Percentiles rank a stretch among this genome's conserved stretches.
phyloP scores from a whole-genome alignment of 1,284 basidiomycete species.

The Thelephora terrestris region DNA sequence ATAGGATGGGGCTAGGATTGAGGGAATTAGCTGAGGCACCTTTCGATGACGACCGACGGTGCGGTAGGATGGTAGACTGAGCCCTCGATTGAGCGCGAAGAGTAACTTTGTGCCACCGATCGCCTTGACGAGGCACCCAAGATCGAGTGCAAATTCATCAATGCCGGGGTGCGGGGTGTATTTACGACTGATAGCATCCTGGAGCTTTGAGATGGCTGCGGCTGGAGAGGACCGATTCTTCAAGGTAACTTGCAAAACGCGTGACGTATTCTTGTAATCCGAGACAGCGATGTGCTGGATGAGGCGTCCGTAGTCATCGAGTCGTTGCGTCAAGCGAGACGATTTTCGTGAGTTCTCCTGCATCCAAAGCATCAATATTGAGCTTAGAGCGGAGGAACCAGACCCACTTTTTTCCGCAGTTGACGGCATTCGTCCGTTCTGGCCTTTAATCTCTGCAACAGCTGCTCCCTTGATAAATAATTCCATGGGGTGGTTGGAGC shows the following conservation, averaged over 20 bases:
- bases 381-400: slow-evolving; percentile 11
- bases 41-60: slow-evolving; percentile 6
- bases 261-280: slow-evolving; percentile 9
- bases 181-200: slow-evolving; percentile 4
- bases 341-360: no score
- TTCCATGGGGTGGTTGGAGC: slow-evolving; percentile 9
- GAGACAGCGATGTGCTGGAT: slow-evolving; percentile 6
- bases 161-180: slow-evolving; percentile 9
- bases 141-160: slow-evolving; percentile 8
- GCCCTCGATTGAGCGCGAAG: slow-evolving; percentile 13
- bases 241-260: slow-evolving; percentile 7
- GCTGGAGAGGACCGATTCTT: slow-evolving; percentile 4
- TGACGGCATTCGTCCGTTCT: no score
- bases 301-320: slow-evolving; percentile 7
- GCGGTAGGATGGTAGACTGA: slow-evolving; percentile 11
- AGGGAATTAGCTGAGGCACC: slow-evolving; percentile 12
- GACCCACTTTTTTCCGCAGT: neutral
- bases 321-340: no score
- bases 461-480: no score
- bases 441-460: no score
- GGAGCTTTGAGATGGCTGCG: slow-evolving; percentile 4
- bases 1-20: slow-evolving; percentile 4
- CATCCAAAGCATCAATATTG: no score
- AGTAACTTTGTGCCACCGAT: slow-evolving; percentile 13
- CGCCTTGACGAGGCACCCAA: slow-evolving; percentile 8